Conservation (phyloP, 1,284 basidiomycete species). For the Sutorius eximius region DNA sequence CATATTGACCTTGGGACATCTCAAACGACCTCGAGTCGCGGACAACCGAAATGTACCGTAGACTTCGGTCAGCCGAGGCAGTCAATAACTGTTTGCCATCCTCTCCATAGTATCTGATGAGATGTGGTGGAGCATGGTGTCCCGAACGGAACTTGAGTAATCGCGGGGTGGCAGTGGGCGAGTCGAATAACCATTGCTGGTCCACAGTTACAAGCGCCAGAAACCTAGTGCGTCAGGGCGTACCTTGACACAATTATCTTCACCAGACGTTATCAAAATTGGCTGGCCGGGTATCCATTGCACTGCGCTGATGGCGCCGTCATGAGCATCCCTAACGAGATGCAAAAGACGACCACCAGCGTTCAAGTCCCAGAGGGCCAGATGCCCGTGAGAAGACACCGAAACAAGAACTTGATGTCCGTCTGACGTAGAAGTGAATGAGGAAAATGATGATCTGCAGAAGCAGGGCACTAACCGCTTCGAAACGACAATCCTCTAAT, state of each 20-base stretch:
- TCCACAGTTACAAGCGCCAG: slow-evolving; percentile 10
- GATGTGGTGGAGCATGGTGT: slow-evolving; percentile 87
- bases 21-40: slow-evolving; percentile 93
- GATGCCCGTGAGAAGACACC: slow-evolving; percentile 81
- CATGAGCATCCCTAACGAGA: slow-evolving; percentile 84
- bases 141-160: slow-evolving; percentile 92
- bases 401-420: slow-evolving; percentile 86
- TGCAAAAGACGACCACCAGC: slow-evolving; percentile 80
- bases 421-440: slow-evolving; percentile 47
- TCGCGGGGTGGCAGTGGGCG: slow-evolving; percentile 80
- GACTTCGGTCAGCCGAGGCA: slow-evolving; percentile 82
- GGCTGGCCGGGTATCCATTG: slow-evolving; percentile 93
- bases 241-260: slow-evolving; percentile 93
- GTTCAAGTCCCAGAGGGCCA: slow-evolving; percentile 90
- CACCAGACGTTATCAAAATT: slow-evolving; percentile 81
- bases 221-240: neutral
- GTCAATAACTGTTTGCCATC: slow-evolving; percentile 95
- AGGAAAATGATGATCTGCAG: slow-evolving; percentile 3
- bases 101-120: slow-evolving; percentile 93
- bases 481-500: slow-evolving; percentile 83
- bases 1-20: slow-evolving; percentile 79
- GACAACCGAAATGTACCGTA: slow-evolving; percentile 91
- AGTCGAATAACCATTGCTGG: slow-evolving; percentile 98
- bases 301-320: slow-evolving; percentile 74
- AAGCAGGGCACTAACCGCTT: slow-evolving; percentile 58